phyloP scores from a whole-genome alignment of 2,329 filamentous ascomycete species.

The Xylariales sp. region DNA sequence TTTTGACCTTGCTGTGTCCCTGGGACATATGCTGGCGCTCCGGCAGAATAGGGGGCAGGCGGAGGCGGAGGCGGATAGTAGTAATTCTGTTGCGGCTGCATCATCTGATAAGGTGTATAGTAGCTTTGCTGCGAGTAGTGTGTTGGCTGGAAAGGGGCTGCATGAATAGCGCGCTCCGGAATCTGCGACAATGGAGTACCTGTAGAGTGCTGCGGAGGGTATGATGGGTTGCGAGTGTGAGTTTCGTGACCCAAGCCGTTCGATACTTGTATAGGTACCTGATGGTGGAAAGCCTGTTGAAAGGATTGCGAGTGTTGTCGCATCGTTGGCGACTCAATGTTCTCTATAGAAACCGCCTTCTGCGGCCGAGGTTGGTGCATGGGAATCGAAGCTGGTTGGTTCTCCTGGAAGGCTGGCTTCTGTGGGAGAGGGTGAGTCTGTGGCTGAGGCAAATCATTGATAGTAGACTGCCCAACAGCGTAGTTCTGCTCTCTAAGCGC shows the following conservation, averaged over 20 bases:
- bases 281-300: constrained; percentile 89
- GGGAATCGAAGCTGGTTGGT: constrained; percentile 48
- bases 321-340: constrained; percentile 78
- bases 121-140: constrained; percentile 56
- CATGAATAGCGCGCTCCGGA: constrained; percentile 86
- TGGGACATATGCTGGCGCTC: constrained; percentile 54
- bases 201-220: constrained; percentile 64
- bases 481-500: constrained; percentile 16
- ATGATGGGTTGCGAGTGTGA: constrained; percentile 64
- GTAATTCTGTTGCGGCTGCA: constrained; percentile 56
- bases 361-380: constrained; percentile 96
- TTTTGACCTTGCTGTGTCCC: constrained; percentile 39
- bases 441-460: constrained; percentile 50
- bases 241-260: constrained; percentile 53
- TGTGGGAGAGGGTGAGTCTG: constrained; percentile 56
- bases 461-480: constrained; percentile 30
- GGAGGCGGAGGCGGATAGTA: constrained; percentile 57
- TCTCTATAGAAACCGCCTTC: constrained; percentile 87
- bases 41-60: constrained; percentile 33
- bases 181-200: constrained; percentile 87
- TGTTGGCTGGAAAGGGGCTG: constrained; percentile 80
- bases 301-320: constrained; percentile 43
- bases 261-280: constrained; percentile 73
- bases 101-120: constrained; percentile 55
- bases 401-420: constrained; percentile 55